A percentile compares a stretch with the other conserved stretches of the same genome.
Conservation (phyloP, 805 yeast species). For the Ascoidea tarda region DNA sequence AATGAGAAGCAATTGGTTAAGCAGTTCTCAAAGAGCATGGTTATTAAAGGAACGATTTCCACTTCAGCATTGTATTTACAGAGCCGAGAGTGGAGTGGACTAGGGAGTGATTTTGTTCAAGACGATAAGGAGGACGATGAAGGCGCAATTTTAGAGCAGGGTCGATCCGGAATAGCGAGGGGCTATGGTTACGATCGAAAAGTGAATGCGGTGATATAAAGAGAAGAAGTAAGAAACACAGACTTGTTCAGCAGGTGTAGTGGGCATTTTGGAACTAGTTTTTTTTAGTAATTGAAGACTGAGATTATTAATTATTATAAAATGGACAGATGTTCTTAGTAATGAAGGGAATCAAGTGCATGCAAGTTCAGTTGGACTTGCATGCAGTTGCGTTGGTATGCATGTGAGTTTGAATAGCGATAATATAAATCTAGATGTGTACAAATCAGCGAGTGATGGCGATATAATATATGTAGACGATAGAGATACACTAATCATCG, state of each 20-base stretch:
- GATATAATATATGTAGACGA: too few relatives aligned
- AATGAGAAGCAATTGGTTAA: slow-evolving; percentile 31
- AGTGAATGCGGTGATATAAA: background rate
- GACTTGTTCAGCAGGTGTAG: too few relatives aligned
- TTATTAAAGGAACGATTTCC: slow-evolving; percentile 68
- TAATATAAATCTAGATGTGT: too few relatives aligned
- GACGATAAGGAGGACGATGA: slow-evolving; percentile 25
- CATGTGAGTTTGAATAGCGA: too few relatives aligned
- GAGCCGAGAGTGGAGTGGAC: slow-evolving; percentile 70
- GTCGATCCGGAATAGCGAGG: slow-evolving; percentile 80
- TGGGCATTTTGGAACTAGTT: background rate
- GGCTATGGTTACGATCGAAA: slow-evolving; percentile 43
- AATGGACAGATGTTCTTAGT: background rate
- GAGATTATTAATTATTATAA: background rate
- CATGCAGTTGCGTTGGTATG: too few relatives aligned
- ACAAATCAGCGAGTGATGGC: too few relatives aligned
- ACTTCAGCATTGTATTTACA: slow-evolving; percentile 77
- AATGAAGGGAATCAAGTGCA: too few relatives aligned
- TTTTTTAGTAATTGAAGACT: background rate
- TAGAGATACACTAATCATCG: background rate
- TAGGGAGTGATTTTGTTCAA: slow-evolving; percentile 62
- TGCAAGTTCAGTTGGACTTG: too few relatives aligned
- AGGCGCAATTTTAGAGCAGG: slow-evolving; percentile 75
- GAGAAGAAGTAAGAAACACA: too few relatives aligned
- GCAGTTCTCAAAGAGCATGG: slow-evolving; percentile 41